Base-by-base conservation (phyloP, 2,329 filamentous ascomycete genomes). In the Polychaeton citri region DNA sequence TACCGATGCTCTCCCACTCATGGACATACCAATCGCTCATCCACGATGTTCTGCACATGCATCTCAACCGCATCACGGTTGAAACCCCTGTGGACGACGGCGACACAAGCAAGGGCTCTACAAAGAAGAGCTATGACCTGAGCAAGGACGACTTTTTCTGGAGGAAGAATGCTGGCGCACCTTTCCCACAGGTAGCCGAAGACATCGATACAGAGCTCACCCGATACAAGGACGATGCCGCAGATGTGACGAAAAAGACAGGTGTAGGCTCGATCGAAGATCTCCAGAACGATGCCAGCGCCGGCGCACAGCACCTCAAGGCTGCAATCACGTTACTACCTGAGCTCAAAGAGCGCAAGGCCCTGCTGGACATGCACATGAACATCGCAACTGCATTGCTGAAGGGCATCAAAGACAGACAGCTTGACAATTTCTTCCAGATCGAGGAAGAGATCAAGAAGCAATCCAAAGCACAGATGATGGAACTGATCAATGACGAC, bases 1-100 rank as follows among this genome's bases (percentile, higher is more conserved):
- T 94, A 44, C 87, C 90, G 2, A 96, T 98, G 90, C 72, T 98
- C n/a, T 95, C 88, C 10, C 90, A 98, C 61, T 95, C 87, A 1
- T 87, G 81, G 81, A 86, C 76, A 3, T 81, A 93, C 50, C 86
- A 93, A 58, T 90, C 83, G 6, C 66, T 94, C 8, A 82, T 93
- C 12, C 81, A 79, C 44, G 76, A 85, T 58, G 79, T 85, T 4
- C 66, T 84, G 30, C 73, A 77, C 35, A 83, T 85, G 76, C 76
- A 81, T 52, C 71, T 95, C 26, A 98, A 96, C 57, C 80, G 88
- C 21, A 96, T 98, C 47, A 95, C 85, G 1, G 81, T 98, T 31
- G 85, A 94, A 54, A 77, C 80, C 0, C 79, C 83, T 4, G 66
- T 78, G 6, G 87, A 96, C 43, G 83, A 92, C 44, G 69, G 69